phyloP scores from a whole-genome alignment of 805 yeast species.

The Trichomonascus vanleenenianus region DNA sequence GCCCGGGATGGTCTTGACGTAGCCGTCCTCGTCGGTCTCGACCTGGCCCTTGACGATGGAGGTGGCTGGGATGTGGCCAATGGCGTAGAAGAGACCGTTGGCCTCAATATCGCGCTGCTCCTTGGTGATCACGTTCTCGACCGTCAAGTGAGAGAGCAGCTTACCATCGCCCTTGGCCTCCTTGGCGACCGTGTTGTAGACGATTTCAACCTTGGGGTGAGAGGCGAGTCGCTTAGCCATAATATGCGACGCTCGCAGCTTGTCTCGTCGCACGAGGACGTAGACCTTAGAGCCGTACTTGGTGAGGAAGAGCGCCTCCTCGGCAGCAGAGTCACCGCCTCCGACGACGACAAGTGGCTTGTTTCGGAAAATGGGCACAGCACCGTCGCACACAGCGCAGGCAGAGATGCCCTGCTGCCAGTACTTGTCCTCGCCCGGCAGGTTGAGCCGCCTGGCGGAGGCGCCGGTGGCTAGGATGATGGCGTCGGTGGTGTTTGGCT shows the following conservation, averaged over 20 bases:
- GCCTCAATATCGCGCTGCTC: conserved; percentile 64
- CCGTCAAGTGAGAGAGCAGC: conserved; percentile 53
- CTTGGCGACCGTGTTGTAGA: conserved; percentile 75
- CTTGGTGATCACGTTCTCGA: conserved; percentile 66
- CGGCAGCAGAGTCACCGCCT: conserved; percentile 99
- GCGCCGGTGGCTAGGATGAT: conserved; percentile 97
- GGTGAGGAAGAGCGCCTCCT: conserved; percentile 94
- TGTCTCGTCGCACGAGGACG: conserved; percentile 89
- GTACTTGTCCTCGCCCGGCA: conserved; percentile 95
- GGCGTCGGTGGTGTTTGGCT: conserved; percentile 88
- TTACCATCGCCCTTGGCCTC: conserved; percentile 96
- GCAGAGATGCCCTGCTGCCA: conserved; percentile 99
- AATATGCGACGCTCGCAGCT: conserved; percentile 87
- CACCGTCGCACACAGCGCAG: conserved; percentile 99
- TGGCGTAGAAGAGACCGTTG: conserved; percentile 93
- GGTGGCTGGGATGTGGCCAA: conserved; percentile 97
- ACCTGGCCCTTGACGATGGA: conserved; percentile 66
- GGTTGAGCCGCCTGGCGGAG: conserved; percentile 84
- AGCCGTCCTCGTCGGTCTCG: conserved; percentile 81
- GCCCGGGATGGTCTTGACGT: conserved; percentile 85
- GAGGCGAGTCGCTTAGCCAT: conserved; percentile 89
- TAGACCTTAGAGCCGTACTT: conserved; percentile 96
- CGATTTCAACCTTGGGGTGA: conserved; percentile 83
- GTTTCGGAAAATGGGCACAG: conserved; percentile 97
- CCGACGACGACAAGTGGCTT: conserved; percentile 97